These are phyloP conservation scores for Vavraia culicis DNA, from an alignment of 371 early-diverging fungal genomes.

Conservation along the genomic window DNA sequence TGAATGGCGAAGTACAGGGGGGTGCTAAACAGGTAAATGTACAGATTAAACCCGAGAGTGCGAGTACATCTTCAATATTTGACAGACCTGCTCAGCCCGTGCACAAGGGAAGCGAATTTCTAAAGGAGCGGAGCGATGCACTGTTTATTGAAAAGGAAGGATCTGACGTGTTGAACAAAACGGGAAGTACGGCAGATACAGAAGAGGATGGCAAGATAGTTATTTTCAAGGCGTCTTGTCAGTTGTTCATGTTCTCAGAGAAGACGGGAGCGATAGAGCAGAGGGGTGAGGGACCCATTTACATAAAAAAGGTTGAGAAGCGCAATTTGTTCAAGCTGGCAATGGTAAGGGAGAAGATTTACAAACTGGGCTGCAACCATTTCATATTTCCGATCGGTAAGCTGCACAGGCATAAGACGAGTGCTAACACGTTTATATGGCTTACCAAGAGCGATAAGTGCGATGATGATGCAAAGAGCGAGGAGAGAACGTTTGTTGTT, in stretches of 20 bases:
- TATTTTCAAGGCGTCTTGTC: constrained; percentile 22
- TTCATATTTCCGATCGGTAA: constrained; percentile 19
- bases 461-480: constrained; percentile 16
- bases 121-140: no score
- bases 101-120: no score
- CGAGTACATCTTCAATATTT: no score
- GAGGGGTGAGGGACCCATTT: constrained; percentile 26
- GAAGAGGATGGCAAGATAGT: no score
- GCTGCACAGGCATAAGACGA: constrained; percentile 4
- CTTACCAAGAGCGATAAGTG: constrained; percentile 24
- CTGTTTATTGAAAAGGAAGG: no score
- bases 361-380: constrained; percentile 33
- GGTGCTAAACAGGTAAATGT: no score
- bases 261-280: constrained; percentile 24
- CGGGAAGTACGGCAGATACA: no score
- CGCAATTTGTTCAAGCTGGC: constrained; percentile 17
- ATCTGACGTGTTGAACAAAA: no score
- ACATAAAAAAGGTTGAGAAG: constrained; percentile 11
- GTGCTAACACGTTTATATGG: constrained; percentile 29
- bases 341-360: constrained; percentile 31
- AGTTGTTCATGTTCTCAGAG: constrained; percentile 19
- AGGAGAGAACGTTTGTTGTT: constrained; percentile 21
- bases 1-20: no score
- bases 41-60: no score
- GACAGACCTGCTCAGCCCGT: no score